Evolutionary conservation across 176 grass and related monocot genomes (phyloP), one percentile per base, ranked within the genome.

Genomic region (Hsuehochloa calcarea): DNA sequence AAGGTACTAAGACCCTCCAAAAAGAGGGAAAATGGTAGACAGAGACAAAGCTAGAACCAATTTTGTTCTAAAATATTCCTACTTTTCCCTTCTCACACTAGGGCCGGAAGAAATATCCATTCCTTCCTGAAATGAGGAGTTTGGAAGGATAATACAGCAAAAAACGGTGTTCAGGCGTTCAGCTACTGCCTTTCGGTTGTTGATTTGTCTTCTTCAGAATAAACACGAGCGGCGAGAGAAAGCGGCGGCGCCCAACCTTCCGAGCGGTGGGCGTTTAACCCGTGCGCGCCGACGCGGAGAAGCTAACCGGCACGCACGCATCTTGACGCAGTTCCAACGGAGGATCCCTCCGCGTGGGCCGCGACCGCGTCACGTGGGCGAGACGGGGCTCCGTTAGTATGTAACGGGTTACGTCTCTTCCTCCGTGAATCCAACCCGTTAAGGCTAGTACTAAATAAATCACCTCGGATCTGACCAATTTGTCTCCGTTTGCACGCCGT

Each of bases 401-500:
- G 3, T 43, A 5, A n/a, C 34, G 47, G 72, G 12, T 29, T 6
- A 7, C 19, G 49, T 20, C 29, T 58, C 23, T 34, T 8, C 25
- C 35, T 10, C 26, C 45, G 39, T 16, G 49, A 3, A 27, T 34
- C 81, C 62, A 81, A 87, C 89, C 89, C 89, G 69, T 16, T 84
- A 80, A 62, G 2, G 41, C 29, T 0, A 35, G 0, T 8, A 25
- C 80, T 64, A 52, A 76, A 84, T 87, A 91, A 87, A 87, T 76
- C 25, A 68, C 81, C 81, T 91, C 75, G 89, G 75, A 91, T 87
- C 89, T 80, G 85, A 44, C 89, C 89, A 70, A 80, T 62, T 63
- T 80, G 34, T 44, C 60, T 69, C 85, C 74, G 68, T 84, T 20
- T 34, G 74, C 47, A 83, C 75, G 67, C 84, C 89, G 80, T 84